Evolutionary conservation across 768 basidiomycete genomes (phyloP).

Genomic region (Hydnum rufescens): DNA sequence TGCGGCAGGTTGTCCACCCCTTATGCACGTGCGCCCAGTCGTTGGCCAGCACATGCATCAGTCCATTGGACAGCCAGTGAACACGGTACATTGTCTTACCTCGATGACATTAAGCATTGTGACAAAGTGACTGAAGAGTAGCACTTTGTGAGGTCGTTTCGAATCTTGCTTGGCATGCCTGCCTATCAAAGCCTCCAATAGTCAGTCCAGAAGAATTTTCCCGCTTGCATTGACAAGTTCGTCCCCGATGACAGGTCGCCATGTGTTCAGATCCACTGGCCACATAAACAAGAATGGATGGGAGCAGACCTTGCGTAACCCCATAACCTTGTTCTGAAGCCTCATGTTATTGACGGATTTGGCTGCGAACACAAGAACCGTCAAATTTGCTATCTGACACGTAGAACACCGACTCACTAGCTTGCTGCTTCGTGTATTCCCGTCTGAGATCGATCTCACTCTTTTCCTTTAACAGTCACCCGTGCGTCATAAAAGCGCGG

Average conservation of each 20-base stretch:
- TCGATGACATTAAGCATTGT: constrained; percentile 93
- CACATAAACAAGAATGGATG: constrained; percentile 85
- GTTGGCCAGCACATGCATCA: too few species aligned
- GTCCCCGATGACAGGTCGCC: constrained; percentile 46
- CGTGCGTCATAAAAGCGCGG: constrained; percentile 18
- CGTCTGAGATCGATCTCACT: constrained; percentile 34
- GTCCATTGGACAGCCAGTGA: too few species aligned
- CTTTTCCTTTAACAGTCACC: constrained; percentile 22
- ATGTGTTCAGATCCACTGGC: constrained; percentile 44
- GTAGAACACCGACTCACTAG: constrained; percentile 26
- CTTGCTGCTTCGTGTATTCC: constrained; percentile 37
- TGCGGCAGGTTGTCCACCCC: constrained; percentile 67
- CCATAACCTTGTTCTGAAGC: constrained; percentile 91
- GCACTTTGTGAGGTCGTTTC: constrained; percentile 21
- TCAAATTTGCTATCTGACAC: not conserved
- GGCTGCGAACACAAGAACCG: constrained; percentile 23
- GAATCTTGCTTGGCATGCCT: not conserved
- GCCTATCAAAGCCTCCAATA: constrained; percentile 66
- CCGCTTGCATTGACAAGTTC: constrained; percentile 74
- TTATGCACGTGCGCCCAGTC: constrained; percentile 82
- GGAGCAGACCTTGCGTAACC: constrained; percentile 87
- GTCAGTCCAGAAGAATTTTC: constrained; percentile 92
- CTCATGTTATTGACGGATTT: constrained; percentile 82
- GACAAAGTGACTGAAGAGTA: constrained; percentile 61
- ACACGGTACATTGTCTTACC: constrained; percentile 34